Evolutionary conservation across 2,329 filamentous ascomycete genomes (phyloP).

Genomic region (Sporothrix protearum): DNA sequence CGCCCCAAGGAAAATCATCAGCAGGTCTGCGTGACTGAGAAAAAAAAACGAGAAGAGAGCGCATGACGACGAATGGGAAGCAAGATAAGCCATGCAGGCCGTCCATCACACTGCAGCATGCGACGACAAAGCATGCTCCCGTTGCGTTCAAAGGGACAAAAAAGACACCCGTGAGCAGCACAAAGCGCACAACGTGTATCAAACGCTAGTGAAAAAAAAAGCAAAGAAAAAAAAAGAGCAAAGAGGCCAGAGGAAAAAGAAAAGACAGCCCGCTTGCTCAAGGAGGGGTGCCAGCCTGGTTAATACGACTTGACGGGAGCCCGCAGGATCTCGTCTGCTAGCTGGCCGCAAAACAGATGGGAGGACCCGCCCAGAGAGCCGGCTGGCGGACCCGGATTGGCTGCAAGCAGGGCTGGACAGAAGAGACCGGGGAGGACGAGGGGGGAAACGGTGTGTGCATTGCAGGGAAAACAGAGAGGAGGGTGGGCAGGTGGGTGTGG

Average conservation of each 20-base stretch:
- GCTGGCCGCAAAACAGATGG: conserved; percentile 21
- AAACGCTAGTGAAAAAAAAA: background rate
- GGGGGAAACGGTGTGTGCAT: background rate
- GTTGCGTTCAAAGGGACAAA: background rate
- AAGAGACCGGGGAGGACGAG: background rate
- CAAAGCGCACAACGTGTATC: background rate
- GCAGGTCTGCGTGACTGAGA: background rate
- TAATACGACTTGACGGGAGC: conserved; percentile 21
- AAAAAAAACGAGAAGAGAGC: too few relatives aligned
- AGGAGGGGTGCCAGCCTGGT: background rate
- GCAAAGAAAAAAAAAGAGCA: background rate
- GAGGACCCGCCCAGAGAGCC: conserved; percentile 16
- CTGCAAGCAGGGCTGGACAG: background rate
- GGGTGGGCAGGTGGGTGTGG: background rate
- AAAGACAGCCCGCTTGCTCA: background rate
- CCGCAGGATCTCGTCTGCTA: conserved; percentile 24
- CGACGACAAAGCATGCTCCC: background rate
- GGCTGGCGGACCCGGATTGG: conserved; percentile 12
- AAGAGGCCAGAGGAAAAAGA: background rate
- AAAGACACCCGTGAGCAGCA: background rate
- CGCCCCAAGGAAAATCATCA: background rate
- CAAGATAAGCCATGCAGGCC: background rate
- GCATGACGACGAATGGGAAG: background rate
- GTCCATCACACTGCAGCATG: conserved; percentile 11
- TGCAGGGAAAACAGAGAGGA: background rate